phyloP scores from a whole-genome alignment of 23 red algal genomes.

The Agarophyton chilense region DNA sequence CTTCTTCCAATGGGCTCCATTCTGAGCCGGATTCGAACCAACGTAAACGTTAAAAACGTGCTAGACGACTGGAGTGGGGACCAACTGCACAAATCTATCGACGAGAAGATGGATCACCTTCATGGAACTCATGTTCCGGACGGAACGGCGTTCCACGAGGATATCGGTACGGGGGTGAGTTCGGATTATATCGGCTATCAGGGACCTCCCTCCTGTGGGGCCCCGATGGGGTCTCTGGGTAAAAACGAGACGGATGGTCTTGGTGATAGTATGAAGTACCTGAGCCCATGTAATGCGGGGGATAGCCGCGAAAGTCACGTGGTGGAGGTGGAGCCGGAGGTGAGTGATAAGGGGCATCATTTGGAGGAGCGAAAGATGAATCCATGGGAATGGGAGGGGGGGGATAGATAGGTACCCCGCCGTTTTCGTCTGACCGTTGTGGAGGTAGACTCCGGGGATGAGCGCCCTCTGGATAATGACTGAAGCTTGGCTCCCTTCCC shows the following conservation, averaged over 20 bases:
- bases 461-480: not conserved
- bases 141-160: not conserved
- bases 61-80: not conserved
- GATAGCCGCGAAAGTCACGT: not conserved
- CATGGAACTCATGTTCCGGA: not conserved
- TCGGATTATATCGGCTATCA: not conserved
- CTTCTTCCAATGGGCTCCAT: slow-evolving; percentile 65
- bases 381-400: not conserved
- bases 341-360: not conserved
- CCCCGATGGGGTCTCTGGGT: not conserved
- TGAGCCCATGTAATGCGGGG: not conserved
- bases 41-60: not conserved
- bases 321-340: not conserved
- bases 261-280: not conserved
- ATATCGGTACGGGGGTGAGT: not conserved
- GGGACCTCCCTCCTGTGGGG: not conserved
- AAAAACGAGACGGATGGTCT: not conserved
- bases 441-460: not conserved
- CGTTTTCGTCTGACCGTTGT: not conserved
- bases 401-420: not conserved
- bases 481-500: not conserved
- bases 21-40: slow-evolving; percentile 27
- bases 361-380: not conserved
- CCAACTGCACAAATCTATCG: not conserved
- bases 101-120: not conserved